Conservation (phyloP, 2,329 filamentous ascomycete genomes). For the Juglanconis juglandina region DNA sequence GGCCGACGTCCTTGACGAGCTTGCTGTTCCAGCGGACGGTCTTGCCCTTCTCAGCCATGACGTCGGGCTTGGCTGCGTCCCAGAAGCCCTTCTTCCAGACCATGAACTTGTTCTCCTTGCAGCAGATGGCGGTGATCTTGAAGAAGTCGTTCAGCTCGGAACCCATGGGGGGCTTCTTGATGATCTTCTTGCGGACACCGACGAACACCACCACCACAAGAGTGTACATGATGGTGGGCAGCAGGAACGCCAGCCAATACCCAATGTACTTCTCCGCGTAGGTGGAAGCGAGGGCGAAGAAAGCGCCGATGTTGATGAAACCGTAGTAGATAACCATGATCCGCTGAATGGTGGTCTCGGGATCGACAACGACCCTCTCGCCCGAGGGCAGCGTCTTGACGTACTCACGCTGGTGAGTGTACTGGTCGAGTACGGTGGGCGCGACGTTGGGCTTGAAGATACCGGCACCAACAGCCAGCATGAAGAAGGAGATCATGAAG, state of each 20-base stretch:
- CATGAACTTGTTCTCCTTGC: slow-evolving; percentile 50
- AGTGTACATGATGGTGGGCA: slow-evolving; percentile 52
- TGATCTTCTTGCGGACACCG: slow-evolving; percentile 54
- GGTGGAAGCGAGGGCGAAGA: slow-evolving; percentile 60
- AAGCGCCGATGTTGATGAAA: slow-evolving; percentile 64
- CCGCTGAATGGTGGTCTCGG: slow-evolving; percentile 43
- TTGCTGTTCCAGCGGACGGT: slow-evolving; percentile 62
- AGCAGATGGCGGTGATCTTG: slow-evolving; percentile 51
- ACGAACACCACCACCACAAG: slow-evolving; percentile 56
- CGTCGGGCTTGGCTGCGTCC: slow-evolving; percentile 56
- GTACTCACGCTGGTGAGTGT: slow-evolving; percentile 37
- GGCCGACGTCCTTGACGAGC: slow-evolving; percentile 63
- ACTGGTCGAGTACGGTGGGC: slow-evolving; percentile 42
- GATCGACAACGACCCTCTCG: slow-evolving; percentile 44
- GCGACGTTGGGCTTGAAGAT: slow-evolving; percentile 64
- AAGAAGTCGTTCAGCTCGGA: slow-evolving; percentile 61
- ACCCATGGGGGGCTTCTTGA: slow-evolving; percentile 57
- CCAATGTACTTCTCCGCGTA: slow-evolving; percentile 75
- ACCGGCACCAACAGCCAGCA: slow-evolving; percentile 66
- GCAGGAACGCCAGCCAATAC: slow-evolving; percentile 66
- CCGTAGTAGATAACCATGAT: slow-evolving; percentile 54
- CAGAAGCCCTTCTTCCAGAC: slow-evolving; percentile 55
- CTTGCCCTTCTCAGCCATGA: slow-evolving; percentile 39
- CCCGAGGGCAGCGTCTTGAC: slow-evolving; percentile 40
- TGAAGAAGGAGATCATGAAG: slow-evolving; percentile 59